Evolutionary conservation across 768 basidiomycete genomes (phyloP), one percentile per base, ranked within the genome.

Genomic region (Favolaschia claudopus): DNA sequence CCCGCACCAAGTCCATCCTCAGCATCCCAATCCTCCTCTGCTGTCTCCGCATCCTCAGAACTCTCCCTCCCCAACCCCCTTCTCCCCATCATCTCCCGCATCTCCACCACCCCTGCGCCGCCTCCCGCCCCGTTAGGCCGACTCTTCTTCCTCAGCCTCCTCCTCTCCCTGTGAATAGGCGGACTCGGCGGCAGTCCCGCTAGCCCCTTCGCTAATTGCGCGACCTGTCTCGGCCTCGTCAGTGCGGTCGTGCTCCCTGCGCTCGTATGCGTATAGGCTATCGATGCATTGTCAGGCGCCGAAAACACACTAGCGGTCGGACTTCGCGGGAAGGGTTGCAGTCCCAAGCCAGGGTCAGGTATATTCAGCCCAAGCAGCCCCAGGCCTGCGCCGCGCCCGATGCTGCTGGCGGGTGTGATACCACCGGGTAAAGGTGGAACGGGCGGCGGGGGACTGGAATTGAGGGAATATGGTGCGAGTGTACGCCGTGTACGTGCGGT

Each of bases 91-190:
- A 55, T 58, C 49, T 58, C 56, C 10, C 60, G 56, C 64, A 73
- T 74, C 64, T 63, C 72, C 60, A 72, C 69, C 13, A 70, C 69
- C 37, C 69, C 73, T n/a, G n/a, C n/a, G n/a, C n/a, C n/a, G n/a
- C n/a, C 44, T 66, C 64, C 46, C 73, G n/a, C 74, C 69, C 78
- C 74, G 67, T 77, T 76, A 2, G 90, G 90, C 8, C 91, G 81
- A n/a, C 88, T 89, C 74, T 93, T 92, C 77, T 93, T 93, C 46
- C 89, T 77, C 42, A 92, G 72, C 34, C 92, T 76, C 17, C 91
- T 73, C 29, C 91, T 70, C 67, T 87, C 83, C 1, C 82, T 73
- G 36, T 89, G 87, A 3, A 85, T 77, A 2, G 88, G 86, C 12
- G 89, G 85, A 53, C 84, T 85, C 1, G 88, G 83, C 14, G 89